Evolutionary conservation across 345 rosid species (phyloP).

Genomic region (Brassica carinata): DNA sequence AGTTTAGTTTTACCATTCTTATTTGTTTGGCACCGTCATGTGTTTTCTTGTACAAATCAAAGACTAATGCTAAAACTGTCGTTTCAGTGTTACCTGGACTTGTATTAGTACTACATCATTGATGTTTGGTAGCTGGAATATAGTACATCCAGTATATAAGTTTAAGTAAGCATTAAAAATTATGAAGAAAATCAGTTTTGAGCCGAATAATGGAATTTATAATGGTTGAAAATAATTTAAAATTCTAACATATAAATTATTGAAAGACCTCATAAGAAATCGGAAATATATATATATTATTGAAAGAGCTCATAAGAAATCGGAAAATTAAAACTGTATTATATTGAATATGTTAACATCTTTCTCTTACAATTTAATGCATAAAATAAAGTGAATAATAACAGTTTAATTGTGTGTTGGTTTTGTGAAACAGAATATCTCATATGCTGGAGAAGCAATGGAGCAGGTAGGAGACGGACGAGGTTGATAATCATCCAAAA

Average conservation of each 20-base stretch:
- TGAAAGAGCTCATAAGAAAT: neutral
- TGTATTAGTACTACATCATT: neutral
- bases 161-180: neutral
- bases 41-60: constrained; percentile 2
- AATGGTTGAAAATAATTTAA: neutral
- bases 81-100: neutral
- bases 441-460: constrained; percentile 42
- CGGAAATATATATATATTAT: neutral
- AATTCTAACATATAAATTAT: neutral
- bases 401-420: constrained; percentile 16
- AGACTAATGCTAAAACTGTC: constrained; percentile 11
- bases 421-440: constrained; percentile 39
- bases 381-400: neutral
- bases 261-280: neutral
- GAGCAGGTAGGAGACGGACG: constrained; percentile 44
- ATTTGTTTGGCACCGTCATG: constrained; percentile 36
- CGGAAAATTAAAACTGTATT: neutral
- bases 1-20: constrained; percentile 8
- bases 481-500: constrained; percentile 29
- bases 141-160: neutral
- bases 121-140: neutral
- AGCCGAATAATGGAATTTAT: neutral
- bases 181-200: neutral
- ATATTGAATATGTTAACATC: neutral
- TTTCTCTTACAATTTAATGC: neutral